A percentile compares a stretch with the other conserved stretches of the same genome.
phyloP scores from a whole-genome alignment of 2,329 filamentous ascomycete genomes.

The Purpureocillium lavendulum region DNA sequence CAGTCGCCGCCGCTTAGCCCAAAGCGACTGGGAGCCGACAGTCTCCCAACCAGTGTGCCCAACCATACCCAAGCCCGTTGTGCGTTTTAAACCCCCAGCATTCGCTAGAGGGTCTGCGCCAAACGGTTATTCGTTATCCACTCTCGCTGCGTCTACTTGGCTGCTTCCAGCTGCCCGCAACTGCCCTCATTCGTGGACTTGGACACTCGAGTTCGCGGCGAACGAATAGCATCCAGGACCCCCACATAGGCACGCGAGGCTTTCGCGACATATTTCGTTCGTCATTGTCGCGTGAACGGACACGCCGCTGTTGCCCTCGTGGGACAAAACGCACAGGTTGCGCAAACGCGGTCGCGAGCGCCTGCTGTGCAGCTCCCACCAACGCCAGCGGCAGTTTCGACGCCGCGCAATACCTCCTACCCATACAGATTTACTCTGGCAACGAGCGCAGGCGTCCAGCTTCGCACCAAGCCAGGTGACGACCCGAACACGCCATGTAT shows the following conservation, averaged over 20 bases:
- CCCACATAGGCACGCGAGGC: conserved; percentile 10
- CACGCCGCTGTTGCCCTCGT: conserved; percentile 60
- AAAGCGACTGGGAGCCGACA: conserved; percentile 17
- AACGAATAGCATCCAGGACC: conserved; percentile 14
- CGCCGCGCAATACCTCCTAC: conserved; percentile 64
- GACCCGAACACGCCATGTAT: conserved; percentile 63
- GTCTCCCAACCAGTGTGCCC: conserved; percentile 32
- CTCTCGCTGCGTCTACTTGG: conserved; percentile 7
- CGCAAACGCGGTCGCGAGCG: conserved; percentile 45
- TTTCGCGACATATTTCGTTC: conserved; percentile 14
- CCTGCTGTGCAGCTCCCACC: conserved; percentile 64
- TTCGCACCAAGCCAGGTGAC: conserved; percentile 18
- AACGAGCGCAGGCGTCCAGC: conserved; percentile 18
- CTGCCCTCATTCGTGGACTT: conserved; percentile 10
- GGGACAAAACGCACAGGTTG: conserved; percentile 60
- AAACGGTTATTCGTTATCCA: conserved; percentile 14
- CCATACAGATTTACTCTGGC: conserved; percentile 55
- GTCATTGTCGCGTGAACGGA: conserved; percentile 53
- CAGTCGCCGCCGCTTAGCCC: conserved; percentile 30
- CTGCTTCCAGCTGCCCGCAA: conserved; percentile 4
- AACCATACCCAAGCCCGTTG: conserved; percentile 30
- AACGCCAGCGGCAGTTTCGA: conserved; percentile 61
- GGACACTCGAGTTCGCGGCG: conserved; percentile 5
- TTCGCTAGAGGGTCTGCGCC: conserved; percentile 15
- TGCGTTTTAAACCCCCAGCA: conserved; percentile 22